phyloP scores from a whole-genome alignment of 352 stramenopile genomes.

The Phytophthora megakarya region DNA sequence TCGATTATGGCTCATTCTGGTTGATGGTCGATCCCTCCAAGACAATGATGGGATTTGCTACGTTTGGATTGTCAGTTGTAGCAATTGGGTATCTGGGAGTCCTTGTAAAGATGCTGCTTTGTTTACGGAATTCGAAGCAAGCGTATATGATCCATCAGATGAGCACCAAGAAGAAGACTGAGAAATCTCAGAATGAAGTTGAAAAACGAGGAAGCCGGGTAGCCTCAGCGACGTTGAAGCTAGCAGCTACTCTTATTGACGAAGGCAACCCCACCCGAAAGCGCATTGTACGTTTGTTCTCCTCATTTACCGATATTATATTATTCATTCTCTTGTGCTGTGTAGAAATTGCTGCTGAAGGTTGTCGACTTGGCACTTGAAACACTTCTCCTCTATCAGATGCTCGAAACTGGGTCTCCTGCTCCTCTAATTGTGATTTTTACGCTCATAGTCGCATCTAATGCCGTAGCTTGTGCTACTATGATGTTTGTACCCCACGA shows the following conservation, averaged over 20 bases:
- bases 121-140: neutral
- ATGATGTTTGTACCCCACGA: conserved; percentile 25
- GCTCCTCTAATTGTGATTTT: conserved; percentile 14
- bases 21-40: conserved; percentile 22
- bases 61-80: conserved; percentile 13
- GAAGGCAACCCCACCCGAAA: conserved; percentile 6
- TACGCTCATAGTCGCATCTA: conserved; percentile 15
- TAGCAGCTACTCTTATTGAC: neutral
- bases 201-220: neutral
- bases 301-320: neutral
- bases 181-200: neutral
- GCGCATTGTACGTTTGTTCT: conserved; percentile 11
- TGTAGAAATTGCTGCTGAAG: conserved; percentile 27
- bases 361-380: conserved; percentile 25
- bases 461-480: conserved; percentile 13
- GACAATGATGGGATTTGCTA: conserved; percentile 12
- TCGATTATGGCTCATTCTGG: conserved; percentile 42
- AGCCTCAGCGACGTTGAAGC: neutral
- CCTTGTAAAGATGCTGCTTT: conserved; percentile 12
- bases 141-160: conserved; percentile 5
- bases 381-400: conserved; percentile 16
- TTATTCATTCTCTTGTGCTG: neutral
- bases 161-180: neutral
- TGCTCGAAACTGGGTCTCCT: conserved; percentile 23
- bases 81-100: conserved; percentile 25